Conservation (phyloP, 2,329 filamentous ascomycete species). For the Ramularia collo-cygni region DNA sequence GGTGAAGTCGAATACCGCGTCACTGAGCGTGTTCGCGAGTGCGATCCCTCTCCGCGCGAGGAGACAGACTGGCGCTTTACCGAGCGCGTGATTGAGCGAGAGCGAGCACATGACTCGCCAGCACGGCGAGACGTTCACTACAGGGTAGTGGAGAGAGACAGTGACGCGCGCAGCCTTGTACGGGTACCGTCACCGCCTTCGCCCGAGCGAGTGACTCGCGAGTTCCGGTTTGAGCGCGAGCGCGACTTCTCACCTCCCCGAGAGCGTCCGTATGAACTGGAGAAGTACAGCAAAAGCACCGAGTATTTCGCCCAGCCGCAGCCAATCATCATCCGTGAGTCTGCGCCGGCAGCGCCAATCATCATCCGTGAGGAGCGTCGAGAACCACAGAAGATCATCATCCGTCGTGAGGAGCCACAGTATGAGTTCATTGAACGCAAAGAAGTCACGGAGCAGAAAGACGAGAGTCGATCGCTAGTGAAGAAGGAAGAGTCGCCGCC, state of each 20-base stretch:
- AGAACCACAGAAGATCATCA: conserved; percentile 41
- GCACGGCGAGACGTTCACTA: conserved; percentile 28
- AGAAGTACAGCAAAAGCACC: conserved; percentile 47
- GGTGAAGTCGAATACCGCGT: conserved; percentile 24
- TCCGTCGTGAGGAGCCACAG: conserved; percentile 49
- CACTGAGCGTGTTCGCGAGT: conserved; percentile 17
- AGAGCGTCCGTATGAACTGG: conserved; percentile 40
- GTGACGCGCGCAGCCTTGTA: conserved; percentile 22
- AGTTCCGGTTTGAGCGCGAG: conserved; percentile 48
- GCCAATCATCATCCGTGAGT: conserved; percentile 46
- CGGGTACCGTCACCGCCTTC: conserved; percentile 30
- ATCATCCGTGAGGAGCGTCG: conserved; percentile 49
- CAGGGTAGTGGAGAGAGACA: conserved; percentile 28
- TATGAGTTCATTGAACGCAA: conserved; percentile 55
- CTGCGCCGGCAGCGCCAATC: conserved; percentile 41
- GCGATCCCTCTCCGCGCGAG: conserved; percentile 12
- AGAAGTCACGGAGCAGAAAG: conserved; percentile 42
- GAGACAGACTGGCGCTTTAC: conserved; percentile 29
- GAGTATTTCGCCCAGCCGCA: conserved; percentile 46
- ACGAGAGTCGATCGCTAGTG: conserved; percentile 41
- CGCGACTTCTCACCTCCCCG: conserved; percentile 39
- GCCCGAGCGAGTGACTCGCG: conserved; percentile 41
- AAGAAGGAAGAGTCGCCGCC: conserved; percentile 34
- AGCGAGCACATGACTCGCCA: conserved; percentile 21
- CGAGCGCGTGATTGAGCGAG: conserved; percentile 33